phyloP scores from a whole-genome alignment of 768 basidiomycete genomes.

The Lyophyllum shimeji region DNA sequence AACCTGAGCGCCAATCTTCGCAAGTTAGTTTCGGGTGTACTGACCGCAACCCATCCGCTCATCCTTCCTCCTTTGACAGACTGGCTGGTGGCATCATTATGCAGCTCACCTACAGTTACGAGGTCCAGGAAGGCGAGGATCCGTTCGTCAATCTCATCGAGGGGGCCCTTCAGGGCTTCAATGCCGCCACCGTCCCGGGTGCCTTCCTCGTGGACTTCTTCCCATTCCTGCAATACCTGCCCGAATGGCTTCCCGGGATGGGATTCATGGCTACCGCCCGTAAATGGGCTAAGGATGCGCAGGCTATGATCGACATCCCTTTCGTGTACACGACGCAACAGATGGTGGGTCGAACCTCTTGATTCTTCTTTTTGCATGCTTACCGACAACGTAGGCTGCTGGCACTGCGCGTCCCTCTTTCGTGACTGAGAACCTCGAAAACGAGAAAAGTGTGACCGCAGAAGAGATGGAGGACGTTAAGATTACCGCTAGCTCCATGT shows the following conservation, averaged over 20 bases:
- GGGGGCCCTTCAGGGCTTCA: conserved; percentile 21
- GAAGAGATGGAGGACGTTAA: conserved; percentile 40
- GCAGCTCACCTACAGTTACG: conserved; percentile 29
- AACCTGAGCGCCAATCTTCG: conserved; percentile 35
- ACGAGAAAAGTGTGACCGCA: conserved; percentile 28
- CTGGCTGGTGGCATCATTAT: conserved; percentile 27
- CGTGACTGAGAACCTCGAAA: conserved; percentile 39
- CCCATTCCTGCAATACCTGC: conserved; percentile 37
- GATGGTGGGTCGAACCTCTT: conserved; percentile 22
- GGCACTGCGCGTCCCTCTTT: conserved; percentile 44
- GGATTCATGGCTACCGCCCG: conserved; percentile 41
- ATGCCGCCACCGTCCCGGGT: conserved; percentile 24
- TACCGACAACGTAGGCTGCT: conserved; percentile 28
- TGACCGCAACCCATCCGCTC: background rate
- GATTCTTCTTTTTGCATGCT: background rate
- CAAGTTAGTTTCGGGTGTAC: conserved; percentile 29
- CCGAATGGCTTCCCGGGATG: conserved; percentile 48
- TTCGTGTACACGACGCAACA: conserved; percentile 30
- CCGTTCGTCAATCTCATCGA: conserved; percentile 29
- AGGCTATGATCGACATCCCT: conserved; percentile 34
- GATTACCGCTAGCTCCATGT: conserved; percentile 44
- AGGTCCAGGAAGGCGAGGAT: conserved; percentile 27
- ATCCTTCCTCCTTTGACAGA: conserved; percentile 7
- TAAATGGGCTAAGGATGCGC: conserved; percentile 30
- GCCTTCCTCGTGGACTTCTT: conserved; percentile 30